Evolutionary conservation across 176 grass and related monocot genomes (phyloP).

Genomic region (Oryza glaberrima): DNA sequence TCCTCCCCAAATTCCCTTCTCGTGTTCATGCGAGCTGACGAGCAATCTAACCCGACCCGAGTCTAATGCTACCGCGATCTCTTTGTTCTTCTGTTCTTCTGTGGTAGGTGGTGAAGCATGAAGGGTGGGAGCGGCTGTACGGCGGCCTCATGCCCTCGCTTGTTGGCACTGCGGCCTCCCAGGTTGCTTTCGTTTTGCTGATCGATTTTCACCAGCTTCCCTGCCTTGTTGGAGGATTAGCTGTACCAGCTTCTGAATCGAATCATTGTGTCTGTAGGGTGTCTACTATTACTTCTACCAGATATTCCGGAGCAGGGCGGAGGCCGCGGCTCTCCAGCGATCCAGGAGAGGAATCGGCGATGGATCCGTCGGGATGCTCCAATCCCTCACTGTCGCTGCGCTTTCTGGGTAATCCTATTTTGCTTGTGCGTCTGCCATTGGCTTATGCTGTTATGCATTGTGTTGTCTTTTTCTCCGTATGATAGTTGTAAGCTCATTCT

Average conservation of each 20-base stretch:
- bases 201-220: neutral
- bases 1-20: neutral
- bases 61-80: slow-evolving; percentile 39
- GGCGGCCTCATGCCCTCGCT: slow-evolving; percentile 82
- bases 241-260: slow-evolving; percentile 4
- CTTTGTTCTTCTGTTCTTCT: slow-evolving; percentile 27
- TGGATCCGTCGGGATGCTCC: slow-evolving; percentile 89
- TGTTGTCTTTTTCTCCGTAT: neutral
- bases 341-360: slow-evolving; percentile 70
- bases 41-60: slow-evolving; percentile 27
- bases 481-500: neutral
- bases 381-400: slow-evolving; percentile 87
- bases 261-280: slow-evolving; percentile 50
- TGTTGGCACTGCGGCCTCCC: slow-evolving; percentile 80
- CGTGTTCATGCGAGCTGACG: neutral
- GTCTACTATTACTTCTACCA: slow-evolving; percentile 99
- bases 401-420: slow-evolving; percentile 66
- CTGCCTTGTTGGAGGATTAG: neutral
- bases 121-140: slow-evolving; percentile 91
- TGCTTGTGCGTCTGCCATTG: neutral
- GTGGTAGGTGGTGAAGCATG: slow-evolving; percentile 75
- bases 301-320: slow-evolving; percentile 77
- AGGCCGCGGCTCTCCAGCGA: slow-evolving; percentile 61
- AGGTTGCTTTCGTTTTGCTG: slow-evolving; percentile 50
- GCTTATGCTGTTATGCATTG: slow-evolving; percentile 7